Conservation (phyloP, 2,329 filamentous ascomycete genomes). For the Fonsecaea pedrosoi region DNA sequence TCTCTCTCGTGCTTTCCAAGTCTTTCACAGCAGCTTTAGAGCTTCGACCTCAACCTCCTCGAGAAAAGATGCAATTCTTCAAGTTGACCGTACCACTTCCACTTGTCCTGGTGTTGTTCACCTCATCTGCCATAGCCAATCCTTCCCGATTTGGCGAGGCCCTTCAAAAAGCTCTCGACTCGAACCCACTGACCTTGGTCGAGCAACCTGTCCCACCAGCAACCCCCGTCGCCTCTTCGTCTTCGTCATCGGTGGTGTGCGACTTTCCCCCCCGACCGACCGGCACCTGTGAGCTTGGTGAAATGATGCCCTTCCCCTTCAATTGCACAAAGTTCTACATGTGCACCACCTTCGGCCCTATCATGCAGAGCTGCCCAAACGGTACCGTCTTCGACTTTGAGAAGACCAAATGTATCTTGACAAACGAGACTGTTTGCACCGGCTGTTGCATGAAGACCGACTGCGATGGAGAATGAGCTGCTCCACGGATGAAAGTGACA, state of each 20-base stretch:
- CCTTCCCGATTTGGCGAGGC: slow-evolving; percentile 13
- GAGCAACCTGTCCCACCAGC: slow-evolving; percentile 10
- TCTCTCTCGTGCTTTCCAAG: slow-evolving; percentile 13
- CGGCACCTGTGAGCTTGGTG: slow-evolving; percentile 13
- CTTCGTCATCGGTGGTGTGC: slow-evolving; percentile 8
- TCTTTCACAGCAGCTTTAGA: slow-evolving; percentile 11
- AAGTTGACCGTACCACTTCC: slow-evolving; percentile 5
- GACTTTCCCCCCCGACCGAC: slow-evolving; percentile 16
- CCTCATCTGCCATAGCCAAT: slow-evolving; percentile 7
- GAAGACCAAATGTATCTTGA: slow-evolving; percentile 15
- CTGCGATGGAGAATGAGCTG: slow-evolving; percentile 14
- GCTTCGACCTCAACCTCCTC: slow-evolving; percentile 12
- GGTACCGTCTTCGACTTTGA: slow-evolving; percentile 16
- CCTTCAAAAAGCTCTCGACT: slow-evolving; percentile 14
- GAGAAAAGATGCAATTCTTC: slow-evolving; percentile 15
- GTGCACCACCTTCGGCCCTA: slow-evolving; percentile 16
- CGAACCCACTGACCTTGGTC: slow-evolving; percentile 13
- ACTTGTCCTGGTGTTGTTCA: neutral
- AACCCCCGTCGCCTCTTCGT: slow-evolving; percentile 11
- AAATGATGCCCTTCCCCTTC: slow-evolving; percentile 15
- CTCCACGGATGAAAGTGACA: slow-evolving; percentile 11
- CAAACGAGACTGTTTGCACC: slow-evolving; percentile 12
- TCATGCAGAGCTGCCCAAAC: slow-evolving; percentile 18
- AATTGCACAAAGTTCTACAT: slow-evolving; percentile 19
- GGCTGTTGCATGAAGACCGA: slow-evolving; percentile 15